Evolutionary conservation across 768 basidiomycete species (phyloP), one percentile per base, ranked within the genome.

Genomic region (Postia placenta): DNA sequence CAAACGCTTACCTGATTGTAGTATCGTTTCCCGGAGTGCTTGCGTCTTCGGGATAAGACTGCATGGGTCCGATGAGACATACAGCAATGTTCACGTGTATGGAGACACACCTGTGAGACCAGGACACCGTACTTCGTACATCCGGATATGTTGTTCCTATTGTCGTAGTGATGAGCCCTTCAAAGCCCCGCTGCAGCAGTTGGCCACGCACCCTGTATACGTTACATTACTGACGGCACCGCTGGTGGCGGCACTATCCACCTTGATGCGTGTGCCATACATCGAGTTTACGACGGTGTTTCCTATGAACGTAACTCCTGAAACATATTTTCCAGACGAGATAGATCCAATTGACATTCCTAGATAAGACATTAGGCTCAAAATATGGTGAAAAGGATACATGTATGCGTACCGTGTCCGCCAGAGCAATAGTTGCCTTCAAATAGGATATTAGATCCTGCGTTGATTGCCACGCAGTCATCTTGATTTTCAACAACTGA

Each of bases 391-490:
- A n/a, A 82, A 52, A 83, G 76, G 22, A n/a, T n/a, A n/a, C n/a
- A n/a, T n/a, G n/a, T n/a, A n/a, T n/a, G n/a, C n/a, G n/a, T n/a
- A n/a, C 85, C 83, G 42, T 87, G 84, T 2, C 85, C 83, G 23
- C 71, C 70, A 2, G 66, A 63, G 63, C 84, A 85, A 20, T 60
- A 59, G 60, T 83, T 66, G 20, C 74, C 59, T 46, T 66, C 64
- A 65, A 85, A 63, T 44, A 62, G 50, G 35, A 66, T 63, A 55
- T 64, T 66, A 41, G 57, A 60, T 14, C 73, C 73, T 20, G 45
- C 49, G 56, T 71, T 72, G 55, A 77, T 69, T n/a, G 84, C 80
- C 23, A 85, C 64, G 58, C 82, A 85, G 56, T 85, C 83, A 49
- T 86, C 64, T 46, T 66, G 64, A 50, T 65, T 65, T 48, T 57